phyloP scores from a whole-genome alignment of 108 stramenopile species.

The Craspedostauros australis region DNA sequence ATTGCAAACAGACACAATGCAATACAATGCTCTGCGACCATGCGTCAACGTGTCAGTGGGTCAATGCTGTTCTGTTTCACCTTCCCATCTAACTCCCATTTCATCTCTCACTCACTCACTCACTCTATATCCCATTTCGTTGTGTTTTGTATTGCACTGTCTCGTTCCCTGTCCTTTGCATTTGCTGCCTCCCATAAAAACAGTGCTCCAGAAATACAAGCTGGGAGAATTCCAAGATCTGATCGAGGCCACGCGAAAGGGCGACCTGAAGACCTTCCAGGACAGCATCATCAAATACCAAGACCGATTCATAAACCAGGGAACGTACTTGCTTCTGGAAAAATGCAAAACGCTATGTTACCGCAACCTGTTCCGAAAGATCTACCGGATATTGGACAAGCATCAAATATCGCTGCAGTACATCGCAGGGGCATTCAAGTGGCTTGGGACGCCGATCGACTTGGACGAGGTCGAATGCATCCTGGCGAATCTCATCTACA shows the following conservation, averaged over 20 bases:
- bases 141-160: too few species aligned
- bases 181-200: neutral
- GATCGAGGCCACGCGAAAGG: conserved; percentile 68
- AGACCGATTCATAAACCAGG: conserved; percentile 75
- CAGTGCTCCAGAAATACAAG: conserved; percentile 81
- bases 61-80: too few species aligned
- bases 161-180: neutral
- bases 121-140: too few species aligned
- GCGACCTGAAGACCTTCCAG: conserved; percentile 87
- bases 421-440: conserved; percentile 63
- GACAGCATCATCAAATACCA: conserved; percentile 75
- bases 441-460: conserved; percentile 84
- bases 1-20: neutral
- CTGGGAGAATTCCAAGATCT: conserved; percentile 74
- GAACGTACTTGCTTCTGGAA: conserved; percentile 90
- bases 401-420: conserved; percentile 63
- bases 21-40: neutral
- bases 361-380: conserved; percentile 90
- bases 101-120: too few species aligned
- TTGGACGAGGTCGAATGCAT: conserved; percentile 96
- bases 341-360: conserved; percentile 92
- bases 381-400: conserved; percentile 61
- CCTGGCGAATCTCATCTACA: conserved; percentile 91
- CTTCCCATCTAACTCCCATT: too few species aligned
- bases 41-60: neutral